Conservation (phyloP, 306 rosid genomes). For the Urtica urens region DNA sequence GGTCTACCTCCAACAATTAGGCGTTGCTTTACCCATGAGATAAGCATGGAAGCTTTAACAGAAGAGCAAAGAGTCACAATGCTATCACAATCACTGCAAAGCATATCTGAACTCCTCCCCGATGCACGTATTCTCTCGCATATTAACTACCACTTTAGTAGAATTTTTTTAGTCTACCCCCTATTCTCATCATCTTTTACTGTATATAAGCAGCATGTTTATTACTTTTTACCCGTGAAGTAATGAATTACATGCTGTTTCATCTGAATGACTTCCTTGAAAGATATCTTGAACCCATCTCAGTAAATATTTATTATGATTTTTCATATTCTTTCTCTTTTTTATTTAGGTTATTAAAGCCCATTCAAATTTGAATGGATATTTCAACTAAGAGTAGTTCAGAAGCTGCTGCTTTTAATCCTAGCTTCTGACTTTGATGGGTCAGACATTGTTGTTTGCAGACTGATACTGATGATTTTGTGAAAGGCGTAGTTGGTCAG, state of each 20-base stretch:
- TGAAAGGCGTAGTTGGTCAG: slow-evolving; percentile 76
- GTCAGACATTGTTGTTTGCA: slow-evolving; percentile 41
- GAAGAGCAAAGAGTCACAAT: slow-evolving; percentile 85
- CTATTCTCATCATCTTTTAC: too few species aligned
- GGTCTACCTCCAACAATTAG: slow-evolving; percentile 75
- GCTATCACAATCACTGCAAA: slow-evolving; percentile 56
- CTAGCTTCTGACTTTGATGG: slow-evolving; percentile 24
- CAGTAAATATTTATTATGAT: background rate
- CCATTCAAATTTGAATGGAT: background rate
- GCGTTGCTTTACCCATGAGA: slow-evolving; percentile 94
- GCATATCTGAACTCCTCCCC: slow-evolving; percentile 43
- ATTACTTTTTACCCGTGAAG: too few species aligned
- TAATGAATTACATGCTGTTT: too few species aligned
- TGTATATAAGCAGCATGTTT: background rate
- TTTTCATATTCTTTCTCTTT: background rate
- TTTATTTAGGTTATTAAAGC: background rate
- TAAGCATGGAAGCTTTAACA: slow-evolving; percentile 73
- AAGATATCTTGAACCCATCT: slow-evolving; percentile 7
- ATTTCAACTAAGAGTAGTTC: background rate
- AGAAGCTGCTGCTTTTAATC: slow-evolving; percentile 17
- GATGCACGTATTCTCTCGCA: slow-evolving; percentile 33
- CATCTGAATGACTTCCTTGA: background rate
- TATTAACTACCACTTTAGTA: too few species aligned
- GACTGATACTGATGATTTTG: slow-evolving; percentile 54
- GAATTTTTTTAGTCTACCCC: too few species aligned